Evolutionary conservation across 1,284 basidiomycete species (phyloP), one percentile per base, ranked within the genome.

Genomic region (Moniliophthora roreri): DNA sequence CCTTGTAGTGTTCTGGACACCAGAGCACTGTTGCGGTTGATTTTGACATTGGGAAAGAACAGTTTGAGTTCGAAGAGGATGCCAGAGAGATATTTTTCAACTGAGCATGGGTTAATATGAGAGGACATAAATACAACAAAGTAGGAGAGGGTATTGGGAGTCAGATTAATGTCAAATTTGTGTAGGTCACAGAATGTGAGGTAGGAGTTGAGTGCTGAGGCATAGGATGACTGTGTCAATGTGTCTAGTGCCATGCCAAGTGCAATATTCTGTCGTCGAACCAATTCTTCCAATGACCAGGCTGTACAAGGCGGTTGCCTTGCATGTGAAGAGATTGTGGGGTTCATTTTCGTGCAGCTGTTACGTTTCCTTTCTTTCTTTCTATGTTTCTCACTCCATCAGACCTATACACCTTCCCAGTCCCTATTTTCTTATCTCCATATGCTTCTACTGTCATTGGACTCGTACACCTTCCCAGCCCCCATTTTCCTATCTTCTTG

Each of bases 151-250:
- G 66, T 69, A 23, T 70, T 61, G 3, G 52, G 16, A 0, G 69
- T 67, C 0, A 73, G 74, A 0, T 68, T 53, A 1, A 66, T 13
- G 0, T 66, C 57, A 2, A 74, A 60, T 6, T 63, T 18, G 48
- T 76, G 73, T 0, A 60, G 1, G 0, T 59, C 8, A 36, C 63
- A 68, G 46, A 72, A 72, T 1, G 53, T 50, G 24, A 67, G 18
- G 40, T 68, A 71, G 0, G 67, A 69, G 8, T 68, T 63, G 1
- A 66, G 49, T 0, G 63, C 58, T 0, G 68, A 68, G 0, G 56
- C 50, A 35, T 71, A 71, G 0, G 58, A 24, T 0, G 15, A 1
- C 1, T 24, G 3, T 0, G 66, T 59, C 1, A 56, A 58, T 0
- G 21, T 6, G 32, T 63, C 56, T 11, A 66, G 50, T 0, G 65